Percentiles rank a stretch among this genome's conserved stretches.
Evolutionary conservation across 164 flowering plant genomes (phyloP).

Genomic region (Houttuynia cordata): DNA sequence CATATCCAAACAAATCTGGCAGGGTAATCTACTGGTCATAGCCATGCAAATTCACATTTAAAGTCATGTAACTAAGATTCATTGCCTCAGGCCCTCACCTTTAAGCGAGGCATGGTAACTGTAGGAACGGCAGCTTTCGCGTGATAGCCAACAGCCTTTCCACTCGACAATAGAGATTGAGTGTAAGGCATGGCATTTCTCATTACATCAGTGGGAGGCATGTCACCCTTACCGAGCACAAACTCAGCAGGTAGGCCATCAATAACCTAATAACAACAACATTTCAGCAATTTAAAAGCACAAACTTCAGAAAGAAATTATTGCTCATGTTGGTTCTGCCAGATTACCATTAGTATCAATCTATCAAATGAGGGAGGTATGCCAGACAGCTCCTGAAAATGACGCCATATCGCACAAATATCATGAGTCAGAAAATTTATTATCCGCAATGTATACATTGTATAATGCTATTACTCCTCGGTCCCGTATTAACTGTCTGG

Average conservation of each 20-base stretch:
- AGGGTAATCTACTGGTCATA: too few species aligned
- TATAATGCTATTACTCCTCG: too few species aligned
- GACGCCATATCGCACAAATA: constrained; percentile 2
- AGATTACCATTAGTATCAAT: constrained; percentile 65
- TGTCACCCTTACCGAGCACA: constrained; percentile 70
- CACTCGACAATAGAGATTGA: constrained; percentile 55
- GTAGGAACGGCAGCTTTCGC: constrained; percentile 97
- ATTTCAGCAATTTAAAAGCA: background rate
- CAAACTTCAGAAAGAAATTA: constrained; percentile 3
- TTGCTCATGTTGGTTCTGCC: background rate
- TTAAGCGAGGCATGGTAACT: constrained; percentile 96
- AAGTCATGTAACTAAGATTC: background rate
- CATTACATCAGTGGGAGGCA: constrained; percentile 44
- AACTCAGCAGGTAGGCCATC: constrained; percentile 99
- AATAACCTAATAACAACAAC: constrained; percentile 51
- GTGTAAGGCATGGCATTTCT: constrained; percentile 86
- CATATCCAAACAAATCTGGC: too few species aligned
- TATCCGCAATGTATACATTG: too few species aligned
- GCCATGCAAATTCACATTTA: background rate
- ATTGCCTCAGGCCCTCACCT: constrained; percentile 27
- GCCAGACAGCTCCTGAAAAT: constrained; percentile 60
- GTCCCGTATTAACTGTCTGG: too few species aligned
- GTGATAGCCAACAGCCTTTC: constrained; percentile 75
- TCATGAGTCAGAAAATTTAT: background rate
- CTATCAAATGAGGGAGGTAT: constrained; percentile 56